A percentile compares a stretch with the other conserved stretches of the same genome.
These are phyloP conservation scores for Dalbergia cultrata DNA, from an alignment of 306 rosid genomes.

Conservation along the genomic window DNA sequence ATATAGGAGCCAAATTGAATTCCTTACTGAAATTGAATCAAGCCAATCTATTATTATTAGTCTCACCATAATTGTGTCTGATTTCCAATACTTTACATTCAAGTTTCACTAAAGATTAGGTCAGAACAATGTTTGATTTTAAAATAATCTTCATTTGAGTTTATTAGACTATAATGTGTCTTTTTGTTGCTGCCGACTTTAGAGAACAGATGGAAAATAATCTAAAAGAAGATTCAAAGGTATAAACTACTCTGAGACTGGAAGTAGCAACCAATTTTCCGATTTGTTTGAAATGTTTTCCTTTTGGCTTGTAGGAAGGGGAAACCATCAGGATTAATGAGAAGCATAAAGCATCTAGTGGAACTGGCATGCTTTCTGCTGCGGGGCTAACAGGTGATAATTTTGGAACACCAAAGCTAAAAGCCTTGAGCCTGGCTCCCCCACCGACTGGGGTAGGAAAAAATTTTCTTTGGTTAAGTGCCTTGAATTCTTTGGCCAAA, in stretches of 20 bases:
- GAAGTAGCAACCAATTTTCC: conserved; percentile 5
- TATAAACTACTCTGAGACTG: conserved; percentile 40
- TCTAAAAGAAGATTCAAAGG: conserved; percentile 85
- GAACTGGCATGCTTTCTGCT: conserved; percentile 97
- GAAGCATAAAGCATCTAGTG: conserved; percentile 75
- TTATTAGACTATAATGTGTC: conserved; percentile 27
- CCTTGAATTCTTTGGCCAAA: too few species aligned
- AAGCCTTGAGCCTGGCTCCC: conserved; percentile 79
- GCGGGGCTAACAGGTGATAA: conserved; percentile 73
- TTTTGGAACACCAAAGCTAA: conserved; percentile 67
- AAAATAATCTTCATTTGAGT: not conserved
- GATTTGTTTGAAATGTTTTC: conserved; percentile 22
- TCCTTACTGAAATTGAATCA: too few species aligned
- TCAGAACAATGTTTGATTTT: conserved; percentile 10
- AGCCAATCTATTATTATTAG: not conserved
- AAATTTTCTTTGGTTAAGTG: too few species aligned
- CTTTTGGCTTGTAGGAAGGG: conserved; percentile 73
- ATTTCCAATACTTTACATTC: conserved; percentile 7
- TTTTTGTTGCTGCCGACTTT: conserved; percentile 68
- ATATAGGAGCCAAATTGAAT: too few species aligned
- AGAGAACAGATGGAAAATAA: conserved; percentile 85
- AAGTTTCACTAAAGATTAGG: not conserved
- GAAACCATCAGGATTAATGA: conserved; percentile 96
- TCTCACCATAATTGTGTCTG: not conserved
- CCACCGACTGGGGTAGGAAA: conserved; percentile 81